Base-by-base conservation (phyloP, 2,329 filamentous ascomycete species). In the Fusarium penzigii region DNA sequence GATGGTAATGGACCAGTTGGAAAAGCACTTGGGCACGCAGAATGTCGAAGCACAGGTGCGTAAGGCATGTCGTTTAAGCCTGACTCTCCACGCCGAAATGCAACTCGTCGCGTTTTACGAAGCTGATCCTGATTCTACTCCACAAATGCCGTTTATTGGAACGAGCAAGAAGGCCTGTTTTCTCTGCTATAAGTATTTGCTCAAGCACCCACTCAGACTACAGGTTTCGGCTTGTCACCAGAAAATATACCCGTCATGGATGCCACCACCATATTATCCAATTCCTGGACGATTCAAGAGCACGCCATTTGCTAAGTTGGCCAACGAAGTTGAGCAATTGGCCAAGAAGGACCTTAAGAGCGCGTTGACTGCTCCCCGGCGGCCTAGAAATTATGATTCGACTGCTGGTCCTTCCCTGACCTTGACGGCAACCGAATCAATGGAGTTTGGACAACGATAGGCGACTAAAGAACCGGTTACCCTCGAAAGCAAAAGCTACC, bases 151-250 rank as follows among this genome's bases (percentile, higher is more conserved):
- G 0, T 65, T 66, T 32, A 69, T 70, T 16, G 68, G 68, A 8
- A 65, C 64, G 0, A 70, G 68, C 48, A 70, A 70, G 49, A 70
- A 70, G 42, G 61, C 68, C 2, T 70, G 68, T 46, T 70, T 62
- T 42, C 59, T 70, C 10, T 71, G 68, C 44, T 43, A 65, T 32
- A 39, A 57, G 38, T 70, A 58, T 38, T 45, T 70, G n/a, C 41
- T 41, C 14, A 57, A 42, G 2, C 65, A 70, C 52, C 58, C 62
- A 12, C 58, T 62, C 1, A 45, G 13, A 25, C 55, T 70, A 11
- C 32, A 48, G 13, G 61, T 65, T 12, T 69, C 66, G 2, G 65
- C 67, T 13, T 58, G 58, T 45, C 68, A 71, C 49, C 66, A 70
- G 47, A 71, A 68, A 50, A 39, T 71, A 3, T 70, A 70, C 14